Percentiles rank a stretch among this genome's conserved stretches.
Conservation (phyloP, 169 alveolate species). For the Cryptosporidium xiaoi region DNA sequence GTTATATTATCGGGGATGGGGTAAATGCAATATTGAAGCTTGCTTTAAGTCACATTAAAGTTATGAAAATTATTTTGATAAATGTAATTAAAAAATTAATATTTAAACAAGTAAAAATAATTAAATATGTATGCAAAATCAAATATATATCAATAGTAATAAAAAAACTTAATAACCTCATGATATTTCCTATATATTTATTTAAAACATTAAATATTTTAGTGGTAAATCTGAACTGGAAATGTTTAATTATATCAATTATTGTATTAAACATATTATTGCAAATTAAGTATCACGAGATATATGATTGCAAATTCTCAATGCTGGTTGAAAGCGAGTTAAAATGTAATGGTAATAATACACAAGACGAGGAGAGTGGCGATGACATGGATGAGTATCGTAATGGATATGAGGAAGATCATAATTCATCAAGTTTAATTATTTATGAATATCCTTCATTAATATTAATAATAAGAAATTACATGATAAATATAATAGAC, state of each 20-base stretch:
- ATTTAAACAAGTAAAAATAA: neutral
- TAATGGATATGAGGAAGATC: neutral
- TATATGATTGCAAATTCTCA: conserved; percentile 18
- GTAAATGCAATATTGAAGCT: conserved; percentile 13
- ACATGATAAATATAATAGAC: conserved; percentile 30
- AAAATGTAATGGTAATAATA: neutral
- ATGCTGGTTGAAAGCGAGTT: neutral
- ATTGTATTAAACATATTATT: conserved; percentile 28
- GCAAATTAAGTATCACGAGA: conserved; percentile 15
- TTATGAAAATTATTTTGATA: conserved; percentile 7
- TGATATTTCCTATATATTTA: conserved; percentile 9
- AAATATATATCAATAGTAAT: neutral
- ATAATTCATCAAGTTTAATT: neutral
- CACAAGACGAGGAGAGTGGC: neutral
- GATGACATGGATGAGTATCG: neutral
- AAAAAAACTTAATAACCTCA: neutral
- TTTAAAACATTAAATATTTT: neutral
- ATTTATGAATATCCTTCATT: conserved; percentile 54
- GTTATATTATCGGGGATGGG: conserved; percentile 30
- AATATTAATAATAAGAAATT: neutral
- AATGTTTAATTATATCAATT: conserved; percentile 23
- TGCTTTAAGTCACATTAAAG: neutral
- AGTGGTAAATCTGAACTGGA: conserved; percentile 52
- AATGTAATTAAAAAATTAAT: conserved; percentile 1
- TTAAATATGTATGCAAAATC: neutral